phyloP scores from a whole-genome alignment of 1,139 yeast species.

The Nakaseomyces nivariensis region DNA sequence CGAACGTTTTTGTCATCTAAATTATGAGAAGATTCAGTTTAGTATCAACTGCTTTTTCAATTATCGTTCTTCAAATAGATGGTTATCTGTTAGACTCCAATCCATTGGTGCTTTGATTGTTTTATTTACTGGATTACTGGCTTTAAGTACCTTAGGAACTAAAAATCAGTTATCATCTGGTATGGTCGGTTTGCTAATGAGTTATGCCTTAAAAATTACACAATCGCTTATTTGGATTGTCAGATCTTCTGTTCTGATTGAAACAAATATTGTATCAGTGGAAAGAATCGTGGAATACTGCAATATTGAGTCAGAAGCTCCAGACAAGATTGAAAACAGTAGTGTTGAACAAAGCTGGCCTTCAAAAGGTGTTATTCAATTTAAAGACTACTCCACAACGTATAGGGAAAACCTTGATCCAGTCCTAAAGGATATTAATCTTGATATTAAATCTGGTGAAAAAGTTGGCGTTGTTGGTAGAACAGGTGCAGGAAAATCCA shows the following conservation, averaged over 20 bases:
- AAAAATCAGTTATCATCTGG: conserved; percentile 50
- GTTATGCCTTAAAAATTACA: conserved; percentile 60
- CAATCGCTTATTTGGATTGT: conserved; percentile 51
- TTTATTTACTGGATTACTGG: conserved; percentile 46
- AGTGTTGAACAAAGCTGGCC: conserved; percentile 49
- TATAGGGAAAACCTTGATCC: conserved; percentile 52
- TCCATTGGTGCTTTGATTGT: conserved; percentile 58
- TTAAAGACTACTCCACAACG: conserved; percentile 51
- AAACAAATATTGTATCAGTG: conserved; percentile 64
- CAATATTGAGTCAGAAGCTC: conserved; percentile 52
- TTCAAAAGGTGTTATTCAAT: conserved; percentile 42
- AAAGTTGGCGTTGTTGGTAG: conserved; percentile 78
- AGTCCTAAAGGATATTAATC: conserved; percentile 44
- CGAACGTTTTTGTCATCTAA: conserved; percentile 44
- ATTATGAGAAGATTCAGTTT: conserved; percentile 51
- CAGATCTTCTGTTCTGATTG: conserved; percentile 60
- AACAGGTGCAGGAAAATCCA: conserved; percentile 80
- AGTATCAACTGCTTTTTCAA: conserved; percentile 51
- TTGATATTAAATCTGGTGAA: conserved; percentile 48
- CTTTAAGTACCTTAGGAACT: conserved; percentile 43
- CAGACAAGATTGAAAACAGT: conserved; percentile 28
- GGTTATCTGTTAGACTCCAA: conserved; percentile 65
- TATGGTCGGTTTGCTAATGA: conserved; percentile 63
- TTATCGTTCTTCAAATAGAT: conserved; percentile 51
- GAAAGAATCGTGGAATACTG: conserved; percentile 69